These are phyloP conservation scores for Oryza meyeriana DNA, from an alignment of 176 grass and related monocot genomes.

Conservation along the genomic window DNA sequence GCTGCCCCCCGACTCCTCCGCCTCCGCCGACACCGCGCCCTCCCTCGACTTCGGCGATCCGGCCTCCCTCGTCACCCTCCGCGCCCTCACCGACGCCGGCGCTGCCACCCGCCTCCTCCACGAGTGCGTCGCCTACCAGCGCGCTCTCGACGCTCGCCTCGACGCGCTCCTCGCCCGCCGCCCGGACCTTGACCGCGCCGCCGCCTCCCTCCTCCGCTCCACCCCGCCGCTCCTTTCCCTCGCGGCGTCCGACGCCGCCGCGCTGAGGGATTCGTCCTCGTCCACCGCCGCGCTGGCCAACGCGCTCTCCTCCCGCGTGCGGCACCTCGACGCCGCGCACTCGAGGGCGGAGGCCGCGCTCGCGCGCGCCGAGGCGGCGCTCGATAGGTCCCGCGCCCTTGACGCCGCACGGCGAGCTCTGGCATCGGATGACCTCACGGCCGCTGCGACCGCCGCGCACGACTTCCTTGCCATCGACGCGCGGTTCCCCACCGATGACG, in stretches of 20 bases:
- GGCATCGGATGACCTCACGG: slow-evolving; percentile 55
- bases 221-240: slow-evolving; percentile 76
- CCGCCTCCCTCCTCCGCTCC: slow-evolving; percentile 55
- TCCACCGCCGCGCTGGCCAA: slow-evolving; percentile 66
- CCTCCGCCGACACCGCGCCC: slow-evolving; percentile 14
- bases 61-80: slow-evolving; percentile 54
- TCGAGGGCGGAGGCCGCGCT: slow-evolving; percentile 58
- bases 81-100: slow-evolving; percentile 70
- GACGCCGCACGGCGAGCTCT: slow-evolving; percentile 68
- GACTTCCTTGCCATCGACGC: slow-evolving; percentile 74
- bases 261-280: slow-evolving; percentile 55
- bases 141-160: slow-evolving; percentile 63
- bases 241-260: slow-evolving; percentile 64
- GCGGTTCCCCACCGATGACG: slow-evolving; percentile 64
- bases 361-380: slow-evolving; percentile 54
- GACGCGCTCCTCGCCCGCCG: slow-evolving; percentile 72
- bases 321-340: slow-evolving; percentile 72
- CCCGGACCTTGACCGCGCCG: slow-evolving; percentile 73
- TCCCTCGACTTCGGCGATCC: slow-evolving; percentile 66
- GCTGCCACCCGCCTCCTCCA: slow-evolving; percentile 80
- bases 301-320: slow-evolving; percentile 64
- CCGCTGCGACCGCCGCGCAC: slow-evolving; percentile 57
- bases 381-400: slow-evolving; percentile 71
- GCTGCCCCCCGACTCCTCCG: background rate
- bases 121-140: slow-evolving; percentile 86